These are phyloP conservation scores for Xerocomus amazonicus DNA, from an alignment of 1,284 basidiomycete species.

Conservation along the genomic window DNA sequence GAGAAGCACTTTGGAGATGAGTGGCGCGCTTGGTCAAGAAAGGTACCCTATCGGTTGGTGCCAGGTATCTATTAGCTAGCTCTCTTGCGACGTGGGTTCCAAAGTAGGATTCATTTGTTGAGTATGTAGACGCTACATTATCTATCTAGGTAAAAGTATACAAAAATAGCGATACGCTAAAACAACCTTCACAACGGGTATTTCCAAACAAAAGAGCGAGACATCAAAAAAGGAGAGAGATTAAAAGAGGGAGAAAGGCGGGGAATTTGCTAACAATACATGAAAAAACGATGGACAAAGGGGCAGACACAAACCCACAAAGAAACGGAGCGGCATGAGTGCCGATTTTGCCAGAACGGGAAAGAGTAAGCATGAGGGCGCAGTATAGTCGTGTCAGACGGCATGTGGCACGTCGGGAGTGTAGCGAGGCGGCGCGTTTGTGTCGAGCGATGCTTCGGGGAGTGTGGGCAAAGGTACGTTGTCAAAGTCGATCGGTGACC, in stretches of 20 bases:
- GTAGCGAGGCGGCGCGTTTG: conserved; percentile 22
- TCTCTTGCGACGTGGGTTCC: too few species aligned
- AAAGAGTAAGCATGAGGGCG: too few species aligned
- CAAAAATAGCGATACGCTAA: background rate
- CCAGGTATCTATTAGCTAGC: conserved; percentile 36
- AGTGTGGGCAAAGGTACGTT: conserved; percentile 14
- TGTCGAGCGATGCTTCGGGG: conserved; percentile 16
- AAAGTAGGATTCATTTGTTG: too few species aligned
- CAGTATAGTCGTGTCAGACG: conserved; percentile 11
- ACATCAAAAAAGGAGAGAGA: background rate
- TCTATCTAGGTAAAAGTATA: background rate
- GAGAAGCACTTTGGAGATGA: conserved; percentile 35
- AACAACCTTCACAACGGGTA: background rate
- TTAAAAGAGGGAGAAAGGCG: background rate
- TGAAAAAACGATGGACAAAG: background rate
- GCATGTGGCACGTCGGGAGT: conserved; percentile 7
- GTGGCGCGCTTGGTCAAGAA: conserved; percentile 40
- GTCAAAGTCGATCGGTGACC: conserved; percentile 20
- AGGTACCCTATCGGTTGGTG: conserved; percentile 38
- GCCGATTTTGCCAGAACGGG: background rate
- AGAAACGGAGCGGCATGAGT: background rate
- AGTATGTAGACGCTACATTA: background rate
- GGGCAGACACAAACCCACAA: background rate
- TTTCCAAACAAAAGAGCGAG: background rate
- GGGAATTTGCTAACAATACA: conserved; percentile 1